Conservation (phyloP, 2,329 filamentous ascomycete genomes). For the Ascochyta viciae-villosae region DNA sequence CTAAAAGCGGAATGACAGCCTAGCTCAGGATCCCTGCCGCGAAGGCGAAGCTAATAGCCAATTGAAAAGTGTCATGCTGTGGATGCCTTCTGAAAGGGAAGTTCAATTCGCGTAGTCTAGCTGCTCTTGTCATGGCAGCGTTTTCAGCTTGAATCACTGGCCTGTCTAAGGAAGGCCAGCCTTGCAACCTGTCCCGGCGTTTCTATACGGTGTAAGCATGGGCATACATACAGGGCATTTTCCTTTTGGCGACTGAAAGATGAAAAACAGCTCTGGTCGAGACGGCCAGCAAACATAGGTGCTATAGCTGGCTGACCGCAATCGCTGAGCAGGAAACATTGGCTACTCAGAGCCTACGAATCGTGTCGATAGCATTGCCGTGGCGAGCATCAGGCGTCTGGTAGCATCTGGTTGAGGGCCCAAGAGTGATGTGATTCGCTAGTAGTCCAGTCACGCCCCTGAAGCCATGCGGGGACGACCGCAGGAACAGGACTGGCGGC, state of each 20-base stretch:
- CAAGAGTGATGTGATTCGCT: constrained; percentile 33
- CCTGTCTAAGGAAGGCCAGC: constrained; percentile 25
- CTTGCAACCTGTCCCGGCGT: constrained; percentile 16
- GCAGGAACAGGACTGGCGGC: constrained; percentile 40
- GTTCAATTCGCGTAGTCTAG: constrained; percentile 28
- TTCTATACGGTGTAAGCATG: constrained; percentile 5
- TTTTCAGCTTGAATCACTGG: constrained; percentile 32
- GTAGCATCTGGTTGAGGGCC: constrained; percentile 16
- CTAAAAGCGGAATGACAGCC: constrained; percentile 44
- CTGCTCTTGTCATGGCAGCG: constrained; percentile 27
- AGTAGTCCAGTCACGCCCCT: constrained; percentile 29
- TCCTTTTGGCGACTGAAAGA: constrained; percentile 1
- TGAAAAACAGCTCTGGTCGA: background rate
- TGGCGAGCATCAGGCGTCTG: constrained; percentile 22
- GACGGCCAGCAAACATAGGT: background rate
- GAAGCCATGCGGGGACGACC: constrained; percentile 27
- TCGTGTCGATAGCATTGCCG: constrained; percentile 2
- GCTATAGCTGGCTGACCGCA: background rate
- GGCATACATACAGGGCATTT: constrained; percentile 2
- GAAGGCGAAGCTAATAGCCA: constrained; percentile 30
- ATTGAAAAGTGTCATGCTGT: constrained; percentile 23
- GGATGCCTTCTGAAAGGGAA: constrained; percentile 34
- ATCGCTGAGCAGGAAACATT: background rate
- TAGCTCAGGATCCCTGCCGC: constrained; percentile 31
- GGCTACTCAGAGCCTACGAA: constrained; percentile 1